Conservation (phyloP, 2,329 filamentous ascomycete genomes). For the Phaeosphaeriaceae sp. region DNA sequence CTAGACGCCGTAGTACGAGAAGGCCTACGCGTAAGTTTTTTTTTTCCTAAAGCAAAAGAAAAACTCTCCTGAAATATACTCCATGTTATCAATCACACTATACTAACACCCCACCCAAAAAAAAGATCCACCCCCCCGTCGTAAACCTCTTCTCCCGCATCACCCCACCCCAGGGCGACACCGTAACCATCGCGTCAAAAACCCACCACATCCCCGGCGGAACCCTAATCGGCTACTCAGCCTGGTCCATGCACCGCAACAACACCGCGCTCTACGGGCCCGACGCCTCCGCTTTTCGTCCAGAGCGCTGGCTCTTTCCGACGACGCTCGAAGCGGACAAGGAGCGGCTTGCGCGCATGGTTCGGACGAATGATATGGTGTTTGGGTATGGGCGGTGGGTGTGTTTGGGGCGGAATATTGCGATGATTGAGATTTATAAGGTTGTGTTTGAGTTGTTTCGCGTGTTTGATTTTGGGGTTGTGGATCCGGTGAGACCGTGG, state of each 20-base stretch:
- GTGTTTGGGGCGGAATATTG: constrained; percentile 44
- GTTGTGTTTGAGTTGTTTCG: constrained; percentile 50
- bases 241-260: constrained; percentile 41
- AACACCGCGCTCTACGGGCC: constrained; percentile 39
- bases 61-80: no score
- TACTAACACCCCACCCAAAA: no score
- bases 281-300: constrained; percentile 56
- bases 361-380: constrained; percentile 41
- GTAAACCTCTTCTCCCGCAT: constrained; percentile 41
- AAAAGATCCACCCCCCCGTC: constrained; percentile 52
- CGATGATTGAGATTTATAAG: constrained; percentile 49
- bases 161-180: constrained; percentile 41
- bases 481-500: constrained; percentile 40
- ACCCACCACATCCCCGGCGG: constrained; percentile 44
- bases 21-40: constrained; percentile 43
- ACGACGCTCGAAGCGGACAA: constrained; percentile 27
- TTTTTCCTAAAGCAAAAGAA: no score
- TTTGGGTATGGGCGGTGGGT: constrained; percentile 47
- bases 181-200: constrained; percentile 33
- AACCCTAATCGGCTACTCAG: constrained; percentile 43
- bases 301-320: constrained; percentile 56
- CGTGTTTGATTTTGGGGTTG: constrained; percentile 42
- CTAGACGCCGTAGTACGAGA: constrained; percentile 57
- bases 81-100: background rate
- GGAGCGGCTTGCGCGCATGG: constrained; percentile 39